Percentiles rank a stretch among this genome's conserved stretches.
phyloP scores from a whole-genome alignment of 352 stramenopile genomes.

The Globisporangium takayamanum region DNA sequence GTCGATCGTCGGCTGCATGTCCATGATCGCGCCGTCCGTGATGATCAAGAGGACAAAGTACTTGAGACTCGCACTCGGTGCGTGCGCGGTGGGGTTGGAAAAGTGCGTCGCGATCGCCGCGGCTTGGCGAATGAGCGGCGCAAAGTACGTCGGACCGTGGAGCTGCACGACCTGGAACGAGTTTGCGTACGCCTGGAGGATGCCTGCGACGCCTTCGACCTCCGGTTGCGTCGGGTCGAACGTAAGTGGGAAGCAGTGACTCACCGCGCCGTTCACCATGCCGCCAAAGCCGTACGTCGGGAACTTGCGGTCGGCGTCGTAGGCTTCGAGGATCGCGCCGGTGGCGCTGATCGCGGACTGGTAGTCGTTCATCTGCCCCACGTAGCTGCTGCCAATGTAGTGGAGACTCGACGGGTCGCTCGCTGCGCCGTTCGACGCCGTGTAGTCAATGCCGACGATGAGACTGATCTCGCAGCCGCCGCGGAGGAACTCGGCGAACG shows the following conservation, averaged over 20 bases:
- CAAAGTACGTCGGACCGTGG: slow-evolving; percentile 74
- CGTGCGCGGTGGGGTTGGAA: slow-evolving; percentile 14
- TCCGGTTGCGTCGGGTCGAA: slow-evolving; percentile 38
- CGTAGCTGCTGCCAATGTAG: slow-evolving; percentile 43
- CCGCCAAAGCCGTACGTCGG: slow-evolving; percentile 81
- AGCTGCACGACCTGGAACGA: slow-evolving; percentile 65
- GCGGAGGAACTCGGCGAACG: slow-evolving; percentile 65
- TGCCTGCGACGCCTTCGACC: slow-evolving; percentile 55
- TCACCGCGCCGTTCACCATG: slow-evolving; percentile 48
- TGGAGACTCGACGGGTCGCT: slow-evolving; percentile 49
- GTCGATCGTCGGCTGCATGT: slow-evolving; percentile 70
- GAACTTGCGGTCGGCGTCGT: slow-evolving; percentile 70
- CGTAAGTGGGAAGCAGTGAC: slow-evolving; percentile 48
- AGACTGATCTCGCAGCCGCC: slow-evolving; percentile 70
- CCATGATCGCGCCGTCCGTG: slow-evolving; percentile 70
- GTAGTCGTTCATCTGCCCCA: slow-evolving; percentile 73
- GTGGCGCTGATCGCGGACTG: slow-evolving; percentile 64
- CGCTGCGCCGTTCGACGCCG: slow-evolving; percentile 50
- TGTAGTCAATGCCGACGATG: slow-evolving; percentile 81
- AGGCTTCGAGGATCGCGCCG: slow-evolving; percentile 63
- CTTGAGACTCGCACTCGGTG: slow-evolving; percentile 39
- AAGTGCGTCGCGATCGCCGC: slow-evolving; percentile 53
- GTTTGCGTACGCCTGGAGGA: slow-evolving; percentile 52
- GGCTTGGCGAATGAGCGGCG: slow-evolving; percentile 63
- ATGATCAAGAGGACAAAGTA: slow-evolving; percentile 76